These are phyloP conservation scores for Parascedosporium putredinis DNA, from an alignment of 2,329 filamentous ascomycete genomes.

Conservation along the genomic window DNA sequence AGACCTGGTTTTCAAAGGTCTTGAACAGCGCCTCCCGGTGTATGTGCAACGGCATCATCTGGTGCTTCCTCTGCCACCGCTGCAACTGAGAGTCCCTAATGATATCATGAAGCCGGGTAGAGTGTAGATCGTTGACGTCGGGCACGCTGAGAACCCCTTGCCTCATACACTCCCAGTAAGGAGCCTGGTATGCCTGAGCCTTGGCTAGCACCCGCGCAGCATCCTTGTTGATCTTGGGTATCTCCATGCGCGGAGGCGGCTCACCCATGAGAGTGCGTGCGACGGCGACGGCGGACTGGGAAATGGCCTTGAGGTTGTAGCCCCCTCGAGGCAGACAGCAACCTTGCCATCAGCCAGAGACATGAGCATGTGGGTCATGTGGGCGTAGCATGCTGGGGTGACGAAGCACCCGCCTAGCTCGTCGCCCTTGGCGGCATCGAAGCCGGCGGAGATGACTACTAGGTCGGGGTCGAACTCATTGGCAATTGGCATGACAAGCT, in stretches of 20 bases:
- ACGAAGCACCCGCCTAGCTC: conserved; percentile 89
- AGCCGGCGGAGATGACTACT: conserved; percentile 90
- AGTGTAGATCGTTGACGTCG: conserved; percentile 40
- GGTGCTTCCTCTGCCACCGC: conserved; percentile 57
- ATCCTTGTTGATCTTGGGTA: conserved; percentile 47
- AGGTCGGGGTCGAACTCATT: conserved; percentile 89
- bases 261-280: conserved; percentile 92
- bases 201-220: conserved; percentile 45
- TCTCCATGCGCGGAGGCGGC: conserved; percentile 55
- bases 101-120: conserved; percentile 65
- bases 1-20: conserved; percentile 76
- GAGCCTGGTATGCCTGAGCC: conserved; percentile 50
- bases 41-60: conserved; percentile 73
- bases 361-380: conserved; percentile 99
- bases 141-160: conserved; percentile 49
- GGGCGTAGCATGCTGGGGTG: conserved; percentile 80
- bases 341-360: conserved; percentile 81
- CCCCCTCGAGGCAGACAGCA: conserved; percentile 91
- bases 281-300: conserved; percentile 82
- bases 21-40: conserved; percentile 62
- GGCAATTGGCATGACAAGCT: conserved; percentile 92
- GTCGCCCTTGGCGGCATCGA: conserved; percentile 90
- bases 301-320: conserved; percentile 90
- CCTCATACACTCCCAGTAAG: conserved; percentile 83
- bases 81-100: conserved; percentile 68